Conservation (phyloP, 116 monocot species). For the Papilionanthe hybrid region DNA sequence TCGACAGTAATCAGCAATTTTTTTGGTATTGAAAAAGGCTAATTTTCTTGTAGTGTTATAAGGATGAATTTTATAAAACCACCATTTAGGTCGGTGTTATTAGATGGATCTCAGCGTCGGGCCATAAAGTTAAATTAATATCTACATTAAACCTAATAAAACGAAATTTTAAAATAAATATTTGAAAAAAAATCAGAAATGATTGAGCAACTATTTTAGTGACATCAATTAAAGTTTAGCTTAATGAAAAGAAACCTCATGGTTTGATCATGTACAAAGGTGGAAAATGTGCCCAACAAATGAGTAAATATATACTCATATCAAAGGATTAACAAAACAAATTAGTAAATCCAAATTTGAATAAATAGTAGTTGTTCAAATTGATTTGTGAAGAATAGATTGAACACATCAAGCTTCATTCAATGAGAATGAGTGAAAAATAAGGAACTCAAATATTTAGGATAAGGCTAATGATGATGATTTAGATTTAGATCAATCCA, state of each 20-base stretch:
- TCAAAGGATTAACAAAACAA: not conserved
- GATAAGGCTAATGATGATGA: not conserved
- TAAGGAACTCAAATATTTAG: not conserved
- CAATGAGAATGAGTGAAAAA: not conserved
- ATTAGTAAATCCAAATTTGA: not conserved
- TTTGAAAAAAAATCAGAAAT: not conserved
- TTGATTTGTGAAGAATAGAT: not conserved
- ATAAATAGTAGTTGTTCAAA: not conserved
- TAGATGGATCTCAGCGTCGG: not conserved
- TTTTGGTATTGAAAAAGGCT: not conserved
- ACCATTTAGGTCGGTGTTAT: not conserved
- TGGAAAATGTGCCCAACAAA: not conserved
- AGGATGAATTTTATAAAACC: not conserved
- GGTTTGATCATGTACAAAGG: not conserved
- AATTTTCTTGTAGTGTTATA: not conserved
- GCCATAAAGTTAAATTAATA: not conserved
- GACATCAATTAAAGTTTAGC: not conserved
- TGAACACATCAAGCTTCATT: not conserved
- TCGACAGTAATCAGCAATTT: too few relatives aligned
- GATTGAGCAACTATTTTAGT: not conserved
- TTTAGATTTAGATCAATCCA: not conserved
- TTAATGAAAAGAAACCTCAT: not conserved
- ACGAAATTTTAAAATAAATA: not conserved
- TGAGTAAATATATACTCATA: not conserved
- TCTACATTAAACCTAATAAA: not conserved